Conservation (phyloP, 192 early-diverging fungal species). For the Ambispora gerdemannii region DNA sequence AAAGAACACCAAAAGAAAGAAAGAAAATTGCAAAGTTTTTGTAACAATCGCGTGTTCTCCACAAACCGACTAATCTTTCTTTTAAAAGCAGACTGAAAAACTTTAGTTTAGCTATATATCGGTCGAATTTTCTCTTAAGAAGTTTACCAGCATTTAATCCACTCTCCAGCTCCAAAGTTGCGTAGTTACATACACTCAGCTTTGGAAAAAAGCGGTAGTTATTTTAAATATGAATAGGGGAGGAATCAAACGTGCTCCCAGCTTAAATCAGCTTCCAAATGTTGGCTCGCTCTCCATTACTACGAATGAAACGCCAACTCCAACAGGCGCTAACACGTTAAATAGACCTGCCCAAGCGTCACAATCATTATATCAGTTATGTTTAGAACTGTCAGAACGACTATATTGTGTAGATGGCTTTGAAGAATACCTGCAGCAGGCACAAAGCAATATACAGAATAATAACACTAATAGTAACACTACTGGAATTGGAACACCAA, state of each 20-base stretch:
- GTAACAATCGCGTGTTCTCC: background rate
- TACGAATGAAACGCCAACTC: constrained; percentile 38
- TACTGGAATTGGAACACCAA: constrained; percentile 32
- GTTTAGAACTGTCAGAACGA: constrained; percentile 65
- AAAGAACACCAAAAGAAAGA: background rate
- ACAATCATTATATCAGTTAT: constrained; percentile 69
- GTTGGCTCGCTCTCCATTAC: constrained; percentile 5
- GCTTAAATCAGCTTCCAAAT: constrained; percentile 15
- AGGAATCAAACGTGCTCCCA: constrained; percentile 26
- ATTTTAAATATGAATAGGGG: background rate
- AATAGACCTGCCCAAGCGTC: constrained; percentile 39
- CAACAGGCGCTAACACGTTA: constrained; percentile 38
- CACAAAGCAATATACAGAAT: constrained; percentile 39
- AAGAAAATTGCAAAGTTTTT: background rate
- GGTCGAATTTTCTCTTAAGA: no score
- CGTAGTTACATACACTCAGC: background rate
- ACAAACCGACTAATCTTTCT: background rate
- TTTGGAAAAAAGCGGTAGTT: background rate
- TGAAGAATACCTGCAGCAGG: constrained; percentile 54
- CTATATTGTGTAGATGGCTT: constrained; percentile 71
- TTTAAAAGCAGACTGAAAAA: background rate
- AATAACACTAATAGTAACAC: no score
- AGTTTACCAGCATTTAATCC: background rate
- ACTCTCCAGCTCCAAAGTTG: background rate
- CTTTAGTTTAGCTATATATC: no score